Conservation (phyloP, 169 alveolate species). For the Babesia sp. region DNA sequence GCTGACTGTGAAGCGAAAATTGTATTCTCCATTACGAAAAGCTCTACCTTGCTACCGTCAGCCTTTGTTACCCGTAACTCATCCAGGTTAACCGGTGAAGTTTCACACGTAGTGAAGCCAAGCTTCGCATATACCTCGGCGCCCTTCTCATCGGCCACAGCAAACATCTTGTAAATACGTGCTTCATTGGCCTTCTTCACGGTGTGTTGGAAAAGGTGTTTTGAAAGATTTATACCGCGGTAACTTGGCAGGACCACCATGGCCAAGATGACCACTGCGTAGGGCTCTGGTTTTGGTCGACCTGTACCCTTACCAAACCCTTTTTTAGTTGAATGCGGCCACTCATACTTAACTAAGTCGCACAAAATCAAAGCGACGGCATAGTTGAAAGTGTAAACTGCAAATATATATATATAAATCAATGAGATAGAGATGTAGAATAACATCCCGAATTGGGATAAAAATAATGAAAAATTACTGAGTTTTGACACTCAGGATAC, state of each 20-base stretch:
- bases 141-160: conserved; percentile 29
- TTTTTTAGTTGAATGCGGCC: conserved; percentile 16
- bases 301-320: conserved; percentile 2
- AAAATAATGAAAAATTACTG: neutral
- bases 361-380: conserved; percentile 54
- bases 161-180: conserved; percentile 27
- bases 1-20: neutral
- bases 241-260: conserved; percentile 35
- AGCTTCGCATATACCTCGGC: conserved; percentile 2
- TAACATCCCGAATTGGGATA: neutral
- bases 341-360: conserved; percentile 43
- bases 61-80: neutral
- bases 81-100: neutral
- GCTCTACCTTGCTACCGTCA: neutral
- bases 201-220: conserved; percentile 44
- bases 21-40: conserved; percentile 21
- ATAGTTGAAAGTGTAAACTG: conserved; percentile 31
- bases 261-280: conserved; percentile 40
- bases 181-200: conserved; percentile 50
- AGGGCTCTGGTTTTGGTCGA: conserved; percentile 45
- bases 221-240: conserved; percentile 47
- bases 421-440: neutral
- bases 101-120: conserved; percentile 21
- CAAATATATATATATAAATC: neutral
- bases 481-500: neutral